Percentiles rank a stretch among this genome's conserved stretches.
Evolutionary conservation across 164 flowering plant species (phyloP).

Genomic region (Dillenia suffruticosa): DNA sequence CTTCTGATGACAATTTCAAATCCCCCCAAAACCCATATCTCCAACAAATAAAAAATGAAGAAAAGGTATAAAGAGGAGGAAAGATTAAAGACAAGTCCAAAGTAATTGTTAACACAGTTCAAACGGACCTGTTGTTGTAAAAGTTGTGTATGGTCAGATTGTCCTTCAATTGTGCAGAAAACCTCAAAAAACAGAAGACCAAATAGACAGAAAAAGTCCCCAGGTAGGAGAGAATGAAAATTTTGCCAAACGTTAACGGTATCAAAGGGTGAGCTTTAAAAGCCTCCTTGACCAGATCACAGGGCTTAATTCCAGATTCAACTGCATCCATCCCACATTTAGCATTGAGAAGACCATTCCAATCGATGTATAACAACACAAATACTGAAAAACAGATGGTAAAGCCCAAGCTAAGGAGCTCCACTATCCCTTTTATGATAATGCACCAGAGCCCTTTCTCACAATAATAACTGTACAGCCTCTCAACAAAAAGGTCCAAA

Average conservation of each 20-base stretch:
- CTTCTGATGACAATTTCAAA: too few species aligned
- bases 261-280: conserved; percentile 79
- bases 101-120: neutral
- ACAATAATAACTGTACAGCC: conserved; percentile 85
- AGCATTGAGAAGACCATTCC: conserved; percentile 90
- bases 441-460: conserved; percentile 99
- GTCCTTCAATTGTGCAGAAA: conserved; percentile 79
- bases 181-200: conserved; percentile 85
- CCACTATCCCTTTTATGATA: conserved; percentile 89
- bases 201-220: conserved; percentile 83
- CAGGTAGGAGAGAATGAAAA: conserved; percentile 79
- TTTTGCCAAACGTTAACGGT: conserved; percentile 74
- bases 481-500: conserved; percentile 92
- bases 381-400: conserved; percentile 90
- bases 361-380: conserved; percentile 83
- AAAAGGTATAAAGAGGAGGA: too few species aligned
- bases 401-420: conserved; percentile 80
- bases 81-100: neutral
- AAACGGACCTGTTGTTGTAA: conserved; percentile 66
- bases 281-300: conserved; percentile 90
- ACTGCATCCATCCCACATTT: conserved; percentile 99
- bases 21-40: too few species aligned
- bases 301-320: conserved; percentile 89
- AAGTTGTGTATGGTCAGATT: conserved; percentile 74
- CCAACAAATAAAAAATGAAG: too few species aligned